Conservation (phyloP, 225 moss, liverwort and hornwort species). For the Bryoerythrophyllum caledonicum region DNA sequence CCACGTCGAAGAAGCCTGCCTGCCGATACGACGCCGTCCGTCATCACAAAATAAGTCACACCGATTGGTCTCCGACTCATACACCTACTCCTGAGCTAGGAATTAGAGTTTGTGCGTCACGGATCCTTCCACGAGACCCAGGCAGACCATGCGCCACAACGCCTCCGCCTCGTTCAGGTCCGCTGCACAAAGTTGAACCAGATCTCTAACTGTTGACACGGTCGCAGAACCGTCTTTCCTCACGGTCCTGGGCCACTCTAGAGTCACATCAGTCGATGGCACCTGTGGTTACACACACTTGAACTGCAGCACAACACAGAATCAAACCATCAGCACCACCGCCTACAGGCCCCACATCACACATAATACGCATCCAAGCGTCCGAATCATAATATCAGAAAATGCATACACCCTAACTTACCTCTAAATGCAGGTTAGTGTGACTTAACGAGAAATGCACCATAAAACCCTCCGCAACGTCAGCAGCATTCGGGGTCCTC, state of each 20-base stretch:
- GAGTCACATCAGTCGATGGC: slow-evolving; percentile 30
- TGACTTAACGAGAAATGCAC: not conserved
- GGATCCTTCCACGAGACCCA: not conserved
- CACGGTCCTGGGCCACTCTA: slow-evolving; percentile 26
- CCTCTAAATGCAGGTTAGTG: slow-evolving; percentile 11
- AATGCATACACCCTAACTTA: not conserved
- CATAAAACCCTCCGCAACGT: not conserved
- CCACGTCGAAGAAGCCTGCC: not conserved
- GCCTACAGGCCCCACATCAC: not conserved
- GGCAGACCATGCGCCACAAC: not conserved
- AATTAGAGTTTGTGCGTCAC: slow-evolving; percentile 5
- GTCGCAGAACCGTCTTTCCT: slow-evolving; percentile 30
- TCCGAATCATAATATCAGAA: too few relatives aligned
- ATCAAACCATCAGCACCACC: not conserved
- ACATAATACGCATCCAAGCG: too few relatives aligned
- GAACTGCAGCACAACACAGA: slow-evolving; percentile 14
- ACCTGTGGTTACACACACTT: slow-evolving; percentile 24
- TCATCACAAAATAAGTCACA: slow-evolving; percentile 31
- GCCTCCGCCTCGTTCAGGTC: slow-evolving; percentile 1
- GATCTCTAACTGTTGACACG: slow-evolving; percentile 30
- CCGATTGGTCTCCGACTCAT: slow-evolving; percentile 8
- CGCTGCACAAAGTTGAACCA: slow-evolving; percentile 14
- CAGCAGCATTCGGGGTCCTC: slow-evolving; percentile 38
- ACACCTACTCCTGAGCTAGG: slow-evolving; percentile 32
- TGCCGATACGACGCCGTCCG: slow-evolving; percentile 12